Percentiles rank a stretch among this genome's conserved stretches.
Evolutionary conservation across 148 eudicot genomes (phyloP).

Genomic region (Camellia lanceoleosa): DNA sequence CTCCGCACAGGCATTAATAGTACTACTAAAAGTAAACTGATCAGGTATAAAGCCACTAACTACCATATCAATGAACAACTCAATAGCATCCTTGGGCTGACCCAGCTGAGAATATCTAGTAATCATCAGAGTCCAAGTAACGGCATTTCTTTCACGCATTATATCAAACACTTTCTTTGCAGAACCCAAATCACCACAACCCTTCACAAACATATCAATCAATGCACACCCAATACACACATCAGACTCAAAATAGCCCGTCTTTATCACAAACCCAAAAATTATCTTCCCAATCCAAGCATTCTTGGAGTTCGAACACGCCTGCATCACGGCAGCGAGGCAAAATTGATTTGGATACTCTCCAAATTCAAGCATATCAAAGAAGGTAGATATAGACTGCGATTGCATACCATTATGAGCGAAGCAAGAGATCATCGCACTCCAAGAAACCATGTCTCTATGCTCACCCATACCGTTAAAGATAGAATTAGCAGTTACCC

Average conservation of each 20-base stretch:
- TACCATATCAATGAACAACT: constrained; percentile 56
- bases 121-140: constrained; percentile 61
- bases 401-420: constrained; percentile 36
- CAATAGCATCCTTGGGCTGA: constrained; percentile 27
- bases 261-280: constrained; percentile 50
- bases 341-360: constrained; percentile 49
- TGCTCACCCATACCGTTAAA: constrained; percentile 32
- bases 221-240: constrained; percentile 61
- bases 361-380: constrained; percentile 51
- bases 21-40: constrained; percentile 47
- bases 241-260: constrained; percentile 44
- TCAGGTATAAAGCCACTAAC: constrained; percentile 42
- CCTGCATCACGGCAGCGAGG: constrained; percentile 47
- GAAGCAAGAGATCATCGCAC: constrained; percentile 61
- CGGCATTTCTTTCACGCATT: constrained; percentile 58
- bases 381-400: constrained; percentile 37
- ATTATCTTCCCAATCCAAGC: constrained; percentile 36
- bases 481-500: constrained; percentile 39
- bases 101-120: constrained; percentile 56
- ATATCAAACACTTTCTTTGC: constrained; percentile 60
- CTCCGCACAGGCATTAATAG: constrained; percentile 54
- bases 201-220: constrained; percentile 57
- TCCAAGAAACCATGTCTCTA: constrained; percentile 58
- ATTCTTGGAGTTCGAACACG: constrained; percentile 33
- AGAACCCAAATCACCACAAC: constrained; percentile 39